phyloP scores from a whole-genome alignment of 2,329 filamentous ascomycete species.

The Monilinia aucupariae region DNA sequence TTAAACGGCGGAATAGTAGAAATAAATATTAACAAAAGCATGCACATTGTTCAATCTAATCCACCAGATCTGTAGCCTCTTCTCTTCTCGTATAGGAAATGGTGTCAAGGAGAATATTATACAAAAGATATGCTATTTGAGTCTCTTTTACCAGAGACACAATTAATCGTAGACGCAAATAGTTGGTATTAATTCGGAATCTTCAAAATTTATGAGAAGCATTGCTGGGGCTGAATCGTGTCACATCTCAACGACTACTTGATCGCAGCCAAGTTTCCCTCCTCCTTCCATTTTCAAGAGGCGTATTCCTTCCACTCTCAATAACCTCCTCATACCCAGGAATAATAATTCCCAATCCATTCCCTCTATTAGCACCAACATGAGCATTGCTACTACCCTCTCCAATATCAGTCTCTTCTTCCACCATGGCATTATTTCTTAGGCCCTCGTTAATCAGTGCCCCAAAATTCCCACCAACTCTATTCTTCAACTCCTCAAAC shows the following conservation, averaged over 20 bases:
- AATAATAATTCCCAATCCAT: neutral
- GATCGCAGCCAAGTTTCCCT: constrained; percentile 4
- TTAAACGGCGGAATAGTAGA: no score
- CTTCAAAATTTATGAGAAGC: neutral
- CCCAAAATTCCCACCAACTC: constrained; percentile 25
- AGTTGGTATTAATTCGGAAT: no score
- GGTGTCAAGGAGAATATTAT: neutral
- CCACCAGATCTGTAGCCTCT: neutral
- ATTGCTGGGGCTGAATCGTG: neutral
- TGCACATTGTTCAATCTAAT: neutral
- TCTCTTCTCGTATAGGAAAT: no score
- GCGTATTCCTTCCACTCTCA: neutral
- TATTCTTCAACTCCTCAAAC: constrained; percentile 52
- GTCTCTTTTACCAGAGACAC: neutral
- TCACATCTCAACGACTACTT: neutral
- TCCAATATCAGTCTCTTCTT: neutral
- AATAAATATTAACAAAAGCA: neutral
- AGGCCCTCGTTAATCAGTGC: constrained; percentile 22
- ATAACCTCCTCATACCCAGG: neutral
- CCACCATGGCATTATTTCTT: neutral
- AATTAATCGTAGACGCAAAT: neutral
- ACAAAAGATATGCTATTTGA: neutral
- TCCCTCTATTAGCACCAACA: neutral
- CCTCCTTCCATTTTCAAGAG: constrained; percentile 1
- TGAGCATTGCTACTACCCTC: neutral